Percentiles rank a stretch among this genome's conserved stretches.
Conservation (phyloP, 805 yeast species). For the Blastobotrys americana region DNA sequence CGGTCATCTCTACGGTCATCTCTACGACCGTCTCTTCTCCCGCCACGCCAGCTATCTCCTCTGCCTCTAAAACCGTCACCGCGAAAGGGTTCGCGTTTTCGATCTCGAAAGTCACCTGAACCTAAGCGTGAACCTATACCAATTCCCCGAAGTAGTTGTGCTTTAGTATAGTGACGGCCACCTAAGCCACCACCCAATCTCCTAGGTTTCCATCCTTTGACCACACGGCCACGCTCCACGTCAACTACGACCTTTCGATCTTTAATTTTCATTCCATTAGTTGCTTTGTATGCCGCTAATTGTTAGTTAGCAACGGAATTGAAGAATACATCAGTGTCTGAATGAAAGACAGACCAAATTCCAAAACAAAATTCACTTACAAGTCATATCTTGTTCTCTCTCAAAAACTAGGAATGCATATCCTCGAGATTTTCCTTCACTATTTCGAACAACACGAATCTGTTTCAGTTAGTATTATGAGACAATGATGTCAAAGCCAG, state of each 20-base stretch:
- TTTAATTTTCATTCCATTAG: conserved; percentile 46
- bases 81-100: conserved; percentile 9
- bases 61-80: conserved; percentile 7
- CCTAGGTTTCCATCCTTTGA: conserved; percentile 34
- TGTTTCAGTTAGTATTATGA: too few relatives aligned
- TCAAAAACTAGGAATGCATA: conserved; percentile 77
- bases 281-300: conserved; percentile 48
- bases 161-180: conserved; percentile 58
- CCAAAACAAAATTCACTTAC: neutral
- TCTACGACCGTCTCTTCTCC: neutral
- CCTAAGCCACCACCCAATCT: conserved; percentile 88
- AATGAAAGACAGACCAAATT: too few relatives aligned
- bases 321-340: too few relatives aligned
- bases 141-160: conserved; percentile 16
- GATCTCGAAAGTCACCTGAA: conserved; percentile 12
- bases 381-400: conserved; percentile 49
- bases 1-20: conserved; percentile 14
- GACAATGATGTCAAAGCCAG: too few relatives aligned
- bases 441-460: conserved; percentile 50
- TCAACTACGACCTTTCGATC: conserved; percentile 44
- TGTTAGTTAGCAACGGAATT: conserved; percentile 3
- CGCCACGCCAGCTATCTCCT: conserved; percentile 10
- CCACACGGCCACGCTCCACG: conserved; percentile 34
- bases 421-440: conserved; percentile 56
- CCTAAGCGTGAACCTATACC: conserved; percentile 6